Base-by-base conservation (phyloP, 2,329 filamentous ascomycete species). In the Sporothrix pseudoabietina region DNA sequence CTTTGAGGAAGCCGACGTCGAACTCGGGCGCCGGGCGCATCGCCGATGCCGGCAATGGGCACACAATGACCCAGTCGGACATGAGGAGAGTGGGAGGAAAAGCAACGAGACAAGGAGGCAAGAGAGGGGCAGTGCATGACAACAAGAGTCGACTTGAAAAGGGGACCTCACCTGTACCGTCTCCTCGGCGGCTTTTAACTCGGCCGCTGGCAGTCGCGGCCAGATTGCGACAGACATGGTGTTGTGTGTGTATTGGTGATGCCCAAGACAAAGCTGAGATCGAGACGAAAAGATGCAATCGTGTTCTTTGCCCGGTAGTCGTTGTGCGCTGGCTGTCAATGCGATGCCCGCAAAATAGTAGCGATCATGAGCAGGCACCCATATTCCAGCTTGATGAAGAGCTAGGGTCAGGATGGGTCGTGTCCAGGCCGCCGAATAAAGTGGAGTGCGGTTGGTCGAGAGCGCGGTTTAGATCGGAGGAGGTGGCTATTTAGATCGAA, bases 201-300 rank as follows among this genome's bases (percentile, higher is more conserved):
- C 83, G 41, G 81, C 82, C 3, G 84, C 83, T 71, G 85, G 80
- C 73, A 89, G 80, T 77, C 83, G 83, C 80, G 87, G 87, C 87
- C 87, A 89, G 82, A 89, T 85, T 76, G 85, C 86, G 76, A 89
- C 80, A 75, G 87, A 88, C 87, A 89, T 89, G 76, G 14, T 19
- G 47, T 39, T 9, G 35, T 55, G 14, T 55, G n/a, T 14, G 47
- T 22, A 41, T 49, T 26, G n/a, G 14, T 6, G 63, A 52, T 68
- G 63, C 63, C 63, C 49, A 47, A 16, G 57, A 10, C 19, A 5
- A 5, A 5, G 4, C 22, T 5, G 12, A 47, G 10, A n/a, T 10
- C 39, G n/a, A 26, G 22, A 9, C 26, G 26, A 54, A 10, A 26
- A 32, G 16, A 30, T 19, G 39, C 54, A 39, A 71, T 61, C 39